Percentiles rank a stretch among this genome's conserved stretches.
These are phyloP conservation scores for Saccharomycopsis fibuligera DNA, from an alignment of 805 yeast genomes.

Conservation along the genomic window DNA sequence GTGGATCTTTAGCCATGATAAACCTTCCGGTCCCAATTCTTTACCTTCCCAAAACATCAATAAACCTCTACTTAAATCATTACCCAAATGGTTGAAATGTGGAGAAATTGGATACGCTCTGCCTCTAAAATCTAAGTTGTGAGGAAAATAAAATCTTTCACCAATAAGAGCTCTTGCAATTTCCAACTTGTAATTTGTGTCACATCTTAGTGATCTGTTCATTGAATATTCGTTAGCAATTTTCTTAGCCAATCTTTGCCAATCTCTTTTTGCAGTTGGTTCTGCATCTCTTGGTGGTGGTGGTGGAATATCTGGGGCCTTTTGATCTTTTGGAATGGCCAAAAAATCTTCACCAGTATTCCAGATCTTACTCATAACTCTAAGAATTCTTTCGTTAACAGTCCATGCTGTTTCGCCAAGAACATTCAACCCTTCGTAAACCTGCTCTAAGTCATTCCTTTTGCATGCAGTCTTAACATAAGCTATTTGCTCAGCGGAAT, in stretches of 20 bases:
- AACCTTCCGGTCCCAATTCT: constrained; percentile 55
- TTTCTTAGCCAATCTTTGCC: constrained; percentile 56
- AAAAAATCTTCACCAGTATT: constrained; percentile 71
- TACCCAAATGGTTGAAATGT: constrained; percentile 74
- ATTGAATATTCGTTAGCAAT: constrained; percentile 56
- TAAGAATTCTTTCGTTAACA: constrained; percentile 64
- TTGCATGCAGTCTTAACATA: constrained; percentile 82
- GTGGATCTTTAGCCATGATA: constrained; percentile 72
- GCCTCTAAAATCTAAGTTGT: constrained; percentile 76
- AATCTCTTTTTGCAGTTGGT: constrained; percentile 62
- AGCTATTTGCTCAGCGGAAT: constrained; percentile 84
- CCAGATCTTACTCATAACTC: constrained; percentile 75
- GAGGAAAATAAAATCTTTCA: constrained; percentile 73
- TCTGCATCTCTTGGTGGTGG: constrained; percentile 62
- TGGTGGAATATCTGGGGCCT: constrained; percentile 43
- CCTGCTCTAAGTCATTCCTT: constrained; percentile 53
- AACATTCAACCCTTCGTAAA: constrained; percentile 78
- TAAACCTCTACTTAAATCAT: constrained; percentile 68
- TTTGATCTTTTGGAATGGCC: constrained; percentile 60
- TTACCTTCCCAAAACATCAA: constrained; percentile 74
- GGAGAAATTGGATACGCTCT: constrained; percentile 80
- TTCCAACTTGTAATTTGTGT: constrained; percentile 86
- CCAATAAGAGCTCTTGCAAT: constrained; percentile 91
- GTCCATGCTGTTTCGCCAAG: constrained; percentile 92
- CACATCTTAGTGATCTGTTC: constrained; percentile 84